Base-by-base conservation (phyloP, 345 rosid species). In the Toxicodendron radicans region DNA sequence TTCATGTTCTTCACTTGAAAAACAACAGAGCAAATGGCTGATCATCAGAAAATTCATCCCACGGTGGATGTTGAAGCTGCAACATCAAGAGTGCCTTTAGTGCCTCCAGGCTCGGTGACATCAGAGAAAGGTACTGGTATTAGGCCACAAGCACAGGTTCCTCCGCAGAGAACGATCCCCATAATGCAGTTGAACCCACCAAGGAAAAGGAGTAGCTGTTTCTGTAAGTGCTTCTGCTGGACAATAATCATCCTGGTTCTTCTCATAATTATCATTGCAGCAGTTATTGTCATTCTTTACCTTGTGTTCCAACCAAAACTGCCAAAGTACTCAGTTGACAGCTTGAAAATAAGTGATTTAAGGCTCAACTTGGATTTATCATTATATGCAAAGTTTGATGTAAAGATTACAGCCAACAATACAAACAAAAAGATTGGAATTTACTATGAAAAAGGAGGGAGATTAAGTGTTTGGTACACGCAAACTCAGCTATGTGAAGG, bases 361-460 rank as follows among this genome's bases (percentile, higher is more conserved):
- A 83, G 87, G 54, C 97, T 94, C 84, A 89, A 89, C 65, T 64
- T 79, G 5, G 93, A 94, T 70, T 71, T 86, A 72, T 78, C 90
- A 30, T 83, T 94, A 18, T 88, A 88, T 1, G 92, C 97, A 3
- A 75, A 76, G 63, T 94, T 94, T 51, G 79, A 87, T 20, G 92
- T 94, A 20, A 86, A 87, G 86, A 85, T 94, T 79, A 91, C 94
- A 12, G 97, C 97, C 45, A 83, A 80, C 24, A 94, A 94, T 68
- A 97, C 97, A 3, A 94, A 94, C 88, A 62, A 86, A 70, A 91
- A 88, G 53, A 91, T 94, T 0, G 97, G 97, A 60, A 89, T 94
- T 7, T 91, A 86, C 75, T 92, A 92, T 68, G 91, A 86, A 81
- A 83, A 86, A 65, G 97, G 91, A 30, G 90, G 97, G 1, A 77